Base-by-base conservation (phyloP, 306 rosid genomes). In the Quercus robur region DNA sequence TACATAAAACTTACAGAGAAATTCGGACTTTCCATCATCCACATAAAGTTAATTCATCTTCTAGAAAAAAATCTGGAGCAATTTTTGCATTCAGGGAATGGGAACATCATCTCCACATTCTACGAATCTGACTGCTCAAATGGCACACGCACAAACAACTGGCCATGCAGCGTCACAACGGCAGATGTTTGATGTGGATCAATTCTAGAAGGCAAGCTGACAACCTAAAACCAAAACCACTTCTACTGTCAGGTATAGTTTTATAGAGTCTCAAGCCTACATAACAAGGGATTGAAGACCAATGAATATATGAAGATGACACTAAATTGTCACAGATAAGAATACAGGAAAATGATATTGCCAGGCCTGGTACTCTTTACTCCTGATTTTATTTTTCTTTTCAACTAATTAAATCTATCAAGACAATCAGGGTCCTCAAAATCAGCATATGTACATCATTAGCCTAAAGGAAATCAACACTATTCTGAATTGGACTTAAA, bases 161-260 rank as follows among this genome's bases (percentile, higher is more conserved):
- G 98, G 13, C 99, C 99, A 46, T 96, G 98, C 85, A 96, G 87
- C 10, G 99, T 96, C 74, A 96, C 99, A 81, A 96, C 98, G 1
- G 99, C 98, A 0, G 99, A 93, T 33, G 99, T 91, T 87, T 91
- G 98, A 80, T 93, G 98, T 3, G 99, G 98, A 82, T 96, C 99
- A 44, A 96, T 96, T 84, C 97, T 90, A 78, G 98, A 84, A 10
- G 99, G 97, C 71, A 96, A 84, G 85, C 84, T 89, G 13, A 96
- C 97, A 58, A 90, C 96, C 99, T 96, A 90, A 58, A 79, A 74
- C 52, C 64, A 78, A 77, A 76, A 71, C 33, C 49, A 66, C 72
- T 49, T 49, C 54, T 33, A 35, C 28, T 19, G 72, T 68, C 18
- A 68, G 72, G 26, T 67, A 35, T 35, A 10, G 52, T n/a, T 67